A percentile compares a stretch with the other conserved stretches of the same genome.
Conservation (phyloP, 2,329 filamentous ascomycete species). For the Xylaria multiplex region DNA sequence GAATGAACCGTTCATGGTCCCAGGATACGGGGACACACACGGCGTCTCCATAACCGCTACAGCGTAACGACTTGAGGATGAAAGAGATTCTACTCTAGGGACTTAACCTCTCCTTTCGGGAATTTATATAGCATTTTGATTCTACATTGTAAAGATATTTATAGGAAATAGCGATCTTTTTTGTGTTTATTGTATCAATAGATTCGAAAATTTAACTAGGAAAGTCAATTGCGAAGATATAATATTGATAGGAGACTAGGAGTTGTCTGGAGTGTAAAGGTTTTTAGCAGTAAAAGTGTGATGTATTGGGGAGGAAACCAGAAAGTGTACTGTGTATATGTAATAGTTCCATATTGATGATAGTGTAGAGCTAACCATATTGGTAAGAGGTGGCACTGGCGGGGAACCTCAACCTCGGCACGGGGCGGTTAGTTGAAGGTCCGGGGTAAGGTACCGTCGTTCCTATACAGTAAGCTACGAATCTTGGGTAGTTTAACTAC, state of each 20-base stretch:
- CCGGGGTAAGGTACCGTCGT: constrained; percentile 14
- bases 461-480: constrained; percentile 1
- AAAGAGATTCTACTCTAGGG: too few species aligned
- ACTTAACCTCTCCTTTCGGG: too few species aligned
- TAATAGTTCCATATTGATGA: too few species aligned
- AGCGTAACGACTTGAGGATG: background rate
- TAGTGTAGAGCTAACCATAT: background rate
- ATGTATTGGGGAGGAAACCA: too few species aligned
- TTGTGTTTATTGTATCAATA: background rate
- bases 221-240: background rate
- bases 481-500: too few species aligned
- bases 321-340: too few species aligned
- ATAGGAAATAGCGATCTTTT: background rate
- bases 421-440: constrained; percentile 9
- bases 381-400: background rate
- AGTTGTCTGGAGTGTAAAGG: too few species aligned
- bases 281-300: too few species aligned
- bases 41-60: background rate
- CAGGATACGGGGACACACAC: constrained; percentile 34
- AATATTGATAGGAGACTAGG: background rate
- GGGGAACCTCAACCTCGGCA: constrained; percentile 38
- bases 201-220: background rate
- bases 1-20: constrained; percentile 39
- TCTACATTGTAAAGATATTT: background rate
- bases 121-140: background rate